These are phyloP conservation scores for Microcos paniculata DNA, from an alignment of 345 rosid genomes.

Conservation along the genomic window DNA sequence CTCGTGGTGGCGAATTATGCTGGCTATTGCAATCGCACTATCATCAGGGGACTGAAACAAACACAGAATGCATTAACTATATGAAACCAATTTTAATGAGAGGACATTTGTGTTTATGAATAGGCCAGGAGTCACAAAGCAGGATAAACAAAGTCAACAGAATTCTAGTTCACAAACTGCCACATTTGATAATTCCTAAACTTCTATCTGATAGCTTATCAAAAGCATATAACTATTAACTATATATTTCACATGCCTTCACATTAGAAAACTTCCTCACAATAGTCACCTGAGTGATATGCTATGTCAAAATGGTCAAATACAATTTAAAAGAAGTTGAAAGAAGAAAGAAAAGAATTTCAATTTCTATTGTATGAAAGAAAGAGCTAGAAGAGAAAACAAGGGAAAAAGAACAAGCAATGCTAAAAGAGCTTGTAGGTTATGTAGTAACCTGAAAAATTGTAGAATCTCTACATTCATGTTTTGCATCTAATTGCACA, in stretches of 20 bases:
- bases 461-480: slow-evolving; percentile 80
- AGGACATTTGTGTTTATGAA: background rate
- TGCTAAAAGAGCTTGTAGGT: background rate
- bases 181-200: background rate
- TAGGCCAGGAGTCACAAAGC: background rate
- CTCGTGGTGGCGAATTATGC: slow-evolving; percentile 82
- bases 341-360: background rate
- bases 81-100: background rate
- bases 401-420: background rate
- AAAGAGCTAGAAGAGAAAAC: background rate
- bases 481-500: slow-evolving; percentile 90
- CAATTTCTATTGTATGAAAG: background rate
- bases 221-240: slow-evolving; percentile 2
- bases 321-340: background rate
- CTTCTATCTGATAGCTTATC: background rate
- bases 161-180: background rate
- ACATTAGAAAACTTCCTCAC: background rate
- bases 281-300: background rate
- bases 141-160: background rate
- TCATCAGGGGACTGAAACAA: slow-evolving; percentile 81
- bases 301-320: background rate
- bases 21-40: slow-evolving; percentile 62
- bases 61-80: slow-evolving; percentile 13
- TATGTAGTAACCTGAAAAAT: slow-evolving; percentile 64
- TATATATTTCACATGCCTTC: background rate